Evolutionary conservation across 257 asterid species (phyloP), one percentile per base, ranked within the genome.

Genomic region (Salvia rosmarinus): DNA sequence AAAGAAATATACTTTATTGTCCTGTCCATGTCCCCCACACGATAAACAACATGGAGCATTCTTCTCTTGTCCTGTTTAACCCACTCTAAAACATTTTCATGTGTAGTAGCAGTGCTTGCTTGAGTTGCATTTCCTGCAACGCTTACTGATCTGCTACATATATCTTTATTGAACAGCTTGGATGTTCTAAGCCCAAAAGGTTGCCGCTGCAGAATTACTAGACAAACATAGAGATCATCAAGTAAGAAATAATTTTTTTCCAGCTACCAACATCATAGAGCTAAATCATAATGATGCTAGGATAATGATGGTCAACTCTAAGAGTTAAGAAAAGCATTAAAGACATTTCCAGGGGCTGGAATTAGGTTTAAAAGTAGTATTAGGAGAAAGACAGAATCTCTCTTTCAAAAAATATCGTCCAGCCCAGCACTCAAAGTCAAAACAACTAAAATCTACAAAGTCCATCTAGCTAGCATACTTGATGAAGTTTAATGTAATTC

Each of bases 11-110:
- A 91, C 99, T 95, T 95, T 78, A 95, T 95, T 58, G 99, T 95
- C 84, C 92, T 85, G 89, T 95, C 98, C 81, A 95, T 42, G 86
- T 95, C 99, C 19, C 99, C 99, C 73, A 95, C 98, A 44, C 98
- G 96, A 72, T 91, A 95, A 72, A 95, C 99, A 78, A 91, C 99
- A 74, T 95, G 99, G 42, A 95, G 96, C 98, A 95, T 85, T 80
- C 99, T 87, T 79, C 99, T 85, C 23, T 88, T 91, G 81, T 95
- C 99, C 72, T 82, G 82, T 59, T 95, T 91, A 75, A 87, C 96
- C 98, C 98, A 95, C 11, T 91, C 96, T 62, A 88, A 72, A 25
- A 61, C 88, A 80, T 87, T 86, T 72, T 88, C 98, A 75, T 91
- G 86, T 6, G 86, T 74, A 9, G 89, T 59, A 73, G 89, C 68